Conservation (phyloP, 306 rosid genomes). For the Luffa acutangula region DNA sequence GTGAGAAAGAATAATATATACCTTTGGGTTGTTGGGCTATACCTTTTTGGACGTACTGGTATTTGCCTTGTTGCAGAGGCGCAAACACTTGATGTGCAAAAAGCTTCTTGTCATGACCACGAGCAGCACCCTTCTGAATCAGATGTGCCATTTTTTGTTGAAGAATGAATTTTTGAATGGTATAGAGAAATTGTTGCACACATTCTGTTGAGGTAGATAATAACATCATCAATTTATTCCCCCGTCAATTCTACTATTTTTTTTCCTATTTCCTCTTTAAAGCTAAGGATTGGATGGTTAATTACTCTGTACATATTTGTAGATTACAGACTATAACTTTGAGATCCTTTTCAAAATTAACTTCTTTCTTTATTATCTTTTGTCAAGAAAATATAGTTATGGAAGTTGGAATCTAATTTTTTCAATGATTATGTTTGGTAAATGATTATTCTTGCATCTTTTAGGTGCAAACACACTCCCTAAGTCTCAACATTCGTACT, state of each 20-base stretch:
- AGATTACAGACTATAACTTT: background rate
- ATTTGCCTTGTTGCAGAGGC: slow-evolving; percentile 86
- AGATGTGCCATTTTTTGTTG: slow-evolving; percentile 26
- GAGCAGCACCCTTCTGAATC: slow-evolving; percentile 27
- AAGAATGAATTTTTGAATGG: slow-evolving; percentile 16
- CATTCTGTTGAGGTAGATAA: slow-evolving; percentile 22
- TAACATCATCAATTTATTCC: background rate
- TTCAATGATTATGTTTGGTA: too few species aligned
- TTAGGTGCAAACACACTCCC: too few species aligned
- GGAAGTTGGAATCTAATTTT: too few species aligned
- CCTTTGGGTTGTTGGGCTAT: too few species aligned
- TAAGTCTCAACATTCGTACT: too few species aligned
- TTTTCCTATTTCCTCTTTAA: background rate
- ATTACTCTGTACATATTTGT: slow-evolving; percentile 7
- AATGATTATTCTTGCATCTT: too few species aligned
- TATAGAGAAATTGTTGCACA: slow-evolving; percentile 8
- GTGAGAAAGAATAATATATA: too few species aligned
- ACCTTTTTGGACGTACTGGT: too few species aligned
- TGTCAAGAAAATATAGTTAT: background rate
- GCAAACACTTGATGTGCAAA: slow-evolving; percentile 88
- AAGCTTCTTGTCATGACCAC: slow-evolving; percentile 35
- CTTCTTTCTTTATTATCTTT: background rate
- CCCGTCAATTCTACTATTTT: background rate
- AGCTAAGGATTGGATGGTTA: background rate
- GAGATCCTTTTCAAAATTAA: background rate